Conservation (phyloP, 352 stramenopile species). For the Peronospora farinosa region DNA sequence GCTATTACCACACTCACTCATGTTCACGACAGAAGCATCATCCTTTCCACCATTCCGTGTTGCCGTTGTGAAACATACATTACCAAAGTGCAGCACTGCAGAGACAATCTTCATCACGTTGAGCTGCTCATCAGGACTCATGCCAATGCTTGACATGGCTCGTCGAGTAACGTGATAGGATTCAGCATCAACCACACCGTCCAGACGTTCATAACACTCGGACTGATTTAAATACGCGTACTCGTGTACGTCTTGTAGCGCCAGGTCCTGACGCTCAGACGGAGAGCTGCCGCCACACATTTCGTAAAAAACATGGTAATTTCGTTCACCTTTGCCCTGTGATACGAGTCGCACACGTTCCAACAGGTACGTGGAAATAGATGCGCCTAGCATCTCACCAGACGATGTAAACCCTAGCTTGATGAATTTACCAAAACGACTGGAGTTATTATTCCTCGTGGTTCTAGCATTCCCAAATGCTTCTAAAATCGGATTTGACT, state of each 20-base stretch:
- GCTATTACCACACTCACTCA: conserved; percentile 38
- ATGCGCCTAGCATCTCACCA: conserved; percentile 74
- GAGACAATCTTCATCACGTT: conserved; percentile 80
- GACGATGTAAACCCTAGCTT: conserved; percentile 84
- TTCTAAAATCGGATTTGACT: conserved; percentile 94
- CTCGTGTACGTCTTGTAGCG: conserved; percentile 38
- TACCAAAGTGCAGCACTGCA: conserved; percentile 82
- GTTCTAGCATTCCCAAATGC: conserved; percentile 93
- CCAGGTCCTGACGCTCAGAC: conserved; percentile 44
- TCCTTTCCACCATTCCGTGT: conserved; percentile 46
- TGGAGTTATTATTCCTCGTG: conserved; percentile 95
- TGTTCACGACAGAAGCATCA: conserved; percentile 55
- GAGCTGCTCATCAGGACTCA: conserved; percentile 66
- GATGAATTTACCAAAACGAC: conserved; percentile 95
- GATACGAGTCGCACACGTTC: conserved; percentile 93
- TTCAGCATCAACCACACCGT: conserved; percentile 70
- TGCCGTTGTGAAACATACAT: conserved; percentile 69
- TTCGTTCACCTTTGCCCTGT: conserved; percentile 91
- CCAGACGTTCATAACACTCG: conserved; percentile 60
- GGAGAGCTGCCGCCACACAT: conserved; percentile 73
- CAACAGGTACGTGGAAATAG: conserved; percentile 91
- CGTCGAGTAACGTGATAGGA: conserved; percentile 69
- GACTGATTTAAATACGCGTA: conserved; percentile 86
- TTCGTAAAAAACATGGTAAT: conserved; percentile 99
- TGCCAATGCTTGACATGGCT: conserved; percentile 82